phyloP scores from a whole-genome alignment of 306 rosid species.

The Sophora flavescens region DNA sequence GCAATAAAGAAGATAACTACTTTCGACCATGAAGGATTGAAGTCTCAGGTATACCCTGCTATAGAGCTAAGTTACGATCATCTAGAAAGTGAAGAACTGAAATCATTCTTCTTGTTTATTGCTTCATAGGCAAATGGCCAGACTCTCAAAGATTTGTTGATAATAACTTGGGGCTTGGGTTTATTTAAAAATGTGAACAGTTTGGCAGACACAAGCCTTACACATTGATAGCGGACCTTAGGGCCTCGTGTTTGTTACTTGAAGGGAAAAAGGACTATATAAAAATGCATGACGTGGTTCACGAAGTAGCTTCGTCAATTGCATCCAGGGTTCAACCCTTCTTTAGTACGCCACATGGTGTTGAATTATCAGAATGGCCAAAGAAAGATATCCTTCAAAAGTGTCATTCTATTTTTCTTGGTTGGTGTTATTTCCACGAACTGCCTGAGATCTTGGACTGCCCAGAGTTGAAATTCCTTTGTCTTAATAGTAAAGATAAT shows the following conservation, averaged over 20 bases:
- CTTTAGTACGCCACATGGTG: not conserved
- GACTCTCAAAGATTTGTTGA: too few species aligned
- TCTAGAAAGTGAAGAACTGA: not conserved
- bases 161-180: too few species aligned
- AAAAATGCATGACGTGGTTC: not conserved
- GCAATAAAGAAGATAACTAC: slow-evolving; percentile 5
- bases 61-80: slow-evolving; percentile 11
- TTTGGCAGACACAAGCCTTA: too few species aligned
- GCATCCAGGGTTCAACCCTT: not conserved
- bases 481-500: too few species aligned
- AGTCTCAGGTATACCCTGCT: not conserved
- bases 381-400: too few species aligned
- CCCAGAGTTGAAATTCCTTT: too few species aligned
- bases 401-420: too few species aligned
- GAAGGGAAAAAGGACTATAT: not conserved
- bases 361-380: too few species aligned
- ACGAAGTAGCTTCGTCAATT: not conserved
- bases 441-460: too few species aligned
- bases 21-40: not conserved
- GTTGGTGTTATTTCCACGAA: too few species aligned
- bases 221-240: not conserved
- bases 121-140: not conserved
- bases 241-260: not conserved
- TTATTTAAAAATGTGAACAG: too few species aligned
- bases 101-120: slow-evolving; percentile 24